Evolutionary conservation across 768 basidiomycete genomes (phyloP).

Genomic region (Calocera viscosa): DNA sequence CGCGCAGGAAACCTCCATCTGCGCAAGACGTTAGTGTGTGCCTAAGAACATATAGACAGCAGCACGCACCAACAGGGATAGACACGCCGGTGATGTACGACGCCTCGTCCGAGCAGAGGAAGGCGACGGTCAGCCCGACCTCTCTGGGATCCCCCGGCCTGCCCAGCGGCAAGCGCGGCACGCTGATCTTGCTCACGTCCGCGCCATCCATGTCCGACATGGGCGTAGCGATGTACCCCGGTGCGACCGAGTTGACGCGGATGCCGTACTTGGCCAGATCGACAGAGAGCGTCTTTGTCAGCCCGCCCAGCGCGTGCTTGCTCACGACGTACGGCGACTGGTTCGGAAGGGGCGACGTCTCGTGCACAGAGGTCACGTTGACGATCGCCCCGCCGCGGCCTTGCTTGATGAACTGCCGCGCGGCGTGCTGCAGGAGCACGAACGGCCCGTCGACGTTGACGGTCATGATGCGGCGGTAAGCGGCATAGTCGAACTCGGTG

Average conservation of each 20-base stretch:
- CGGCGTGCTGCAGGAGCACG: constrained; percentile 10
- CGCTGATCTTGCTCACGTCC: neutral
- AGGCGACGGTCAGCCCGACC: constrained; percentile 11
- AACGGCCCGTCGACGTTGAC: constrained; percentile 11
- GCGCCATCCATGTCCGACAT: neutral
- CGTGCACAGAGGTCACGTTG: constrained; percentile 9
- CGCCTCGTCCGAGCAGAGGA: constrained; percentile 15
- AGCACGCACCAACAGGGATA: neutral
- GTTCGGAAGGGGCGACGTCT: neutral
- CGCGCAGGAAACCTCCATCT: neutral
- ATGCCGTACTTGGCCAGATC: constrained; percentile 12
- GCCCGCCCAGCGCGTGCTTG: constrained; percentile 12
- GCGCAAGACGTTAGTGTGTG: neutral
- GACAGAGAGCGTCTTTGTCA: constrained; percentile 11
- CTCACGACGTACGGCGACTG: constrained; percentile 2
- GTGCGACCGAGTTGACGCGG: constrained; percentile 10
- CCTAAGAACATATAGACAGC: neutral
- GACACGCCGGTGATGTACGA: constrained; percentile 13
- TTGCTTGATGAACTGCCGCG: neutral
- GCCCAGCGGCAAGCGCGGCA: constrained; percentile 1
- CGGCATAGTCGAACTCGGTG: neutral
- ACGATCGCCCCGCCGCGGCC: neutral
- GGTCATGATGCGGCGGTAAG: neutral
- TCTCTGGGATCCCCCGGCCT: constrained; percentile 13
- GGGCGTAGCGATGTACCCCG: constrained; percentile 13